These are phyloP conservation scores for Porogramme epimiltina DNA, from an alignment of 1,284 basidiomycete genomes.

Conservation along the genomic window DNA sequence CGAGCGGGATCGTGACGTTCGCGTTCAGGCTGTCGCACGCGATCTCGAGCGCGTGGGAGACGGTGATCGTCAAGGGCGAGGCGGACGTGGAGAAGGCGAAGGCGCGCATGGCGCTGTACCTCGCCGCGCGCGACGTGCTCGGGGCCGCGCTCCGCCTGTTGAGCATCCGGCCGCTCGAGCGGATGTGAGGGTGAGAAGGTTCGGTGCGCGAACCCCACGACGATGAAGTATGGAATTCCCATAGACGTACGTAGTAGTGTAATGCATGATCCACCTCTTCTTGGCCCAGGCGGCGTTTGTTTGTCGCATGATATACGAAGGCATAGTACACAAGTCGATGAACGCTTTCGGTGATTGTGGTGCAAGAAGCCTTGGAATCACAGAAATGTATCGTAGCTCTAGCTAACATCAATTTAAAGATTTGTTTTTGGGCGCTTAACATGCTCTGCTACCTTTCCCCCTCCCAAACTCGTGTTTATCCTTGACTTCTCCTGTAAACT, in stretches of 20 bases:
- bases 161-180: slow-evolving; percentile 87
- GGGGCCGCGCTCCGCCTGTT: slow-evolving; percentile 86
- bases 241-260: background rate
- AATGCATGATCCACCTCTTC: background rate
- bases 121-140: slow-evolving; percentile 88
- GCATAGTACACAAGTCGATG: too few relatives aligned
- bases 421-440: too few relatives aligned
- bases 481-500: too few relatives aligned
- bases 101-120: slow-evolving; percentile 91
- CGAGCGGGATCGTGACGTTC: slow-evolving; percentile 86
- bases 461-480: too few relatives aligned
- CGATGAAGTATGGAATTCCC: background rate
- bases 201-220: background rate
- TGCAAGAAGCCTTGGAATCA: too few relatives aligned
- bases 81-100: slow-evolving; percentile 49
- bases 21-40: slow-evolving; percentile 79
- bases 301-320: too few relatives aligned
- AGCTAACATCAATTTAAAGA: too few relatives aligned
- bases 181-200: slow-evolving; percentile 66
- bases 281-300: background rate
- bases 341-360: too few relatives aligned
- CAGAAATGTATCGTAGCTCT: too few relatives aligned
- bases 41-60: slow-evolving; percentile 90
- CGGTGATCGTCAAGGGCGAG: slow-evolving; percentile 39
- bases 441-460: too few relatives aligned